These are phyloP conservation scores for Jackrogersella minutella DNA, from an alignment of 495 filamentous ascomycete species.

Conservation along the genomic window DNA sequence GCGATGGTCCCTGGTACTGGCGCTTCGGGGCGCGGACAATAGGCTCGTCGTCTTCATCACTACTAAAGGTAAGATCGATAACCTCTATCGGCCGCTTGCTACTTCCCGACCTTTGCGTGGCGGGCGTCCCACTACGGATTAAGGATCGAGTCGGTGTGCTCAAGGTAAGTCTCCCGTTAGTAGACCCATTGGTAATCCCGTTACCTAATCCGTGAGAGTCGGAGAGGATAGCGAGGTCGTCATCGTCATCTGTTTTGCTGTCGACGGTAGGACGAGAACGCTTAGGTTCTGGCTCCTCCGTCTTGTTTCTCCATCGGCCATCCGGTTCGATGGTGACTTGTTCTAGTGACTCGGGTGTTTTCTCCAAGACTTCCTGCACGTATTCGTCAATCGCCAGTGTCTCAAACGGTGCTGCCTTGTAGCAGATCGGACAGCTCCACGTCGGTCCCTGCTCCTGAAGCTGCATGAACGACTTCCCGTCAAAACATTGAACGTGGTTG, in stretches of 20 bases:
- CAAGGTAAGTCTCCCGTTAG: background rate
- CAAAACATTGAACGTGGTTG: constrained; percentile 93
- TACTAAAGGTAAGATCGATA: constrained; percentile 81
- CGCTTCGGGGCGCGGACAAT: constrained; percentile 65
- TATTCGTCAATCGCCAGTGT: constrained; percentile 91
- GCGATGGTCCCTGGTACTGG: constrained; percentile 39
- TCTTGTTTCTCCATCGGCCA: constrained; percentile 71
- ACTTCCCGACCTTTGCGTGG: constrained; percentile 52
- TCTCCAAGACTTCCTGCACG: constrained; percentile 81
- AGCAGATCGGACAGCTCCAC: constrained; percentile 93
- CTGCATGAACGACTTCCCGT: constrained; percentile 91
- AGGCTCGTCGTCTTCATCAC: constrained; percentile 76
- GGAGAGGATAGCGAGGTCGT: constrained; percentile 68
- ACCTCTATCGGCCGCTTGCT: constrained; percentile 73
- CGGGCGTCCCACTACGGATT: constrained; percentile 42
- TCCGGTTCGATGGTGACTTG: constrained; percentile 91
- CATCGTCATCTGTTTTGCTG: constrained; percentile 64
- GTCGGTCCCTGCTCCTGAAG: constrained; percentile 95
- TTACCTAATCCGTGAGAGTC: constrained; percentile 27
- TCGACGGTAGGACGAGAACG: constrained; percentile 42
- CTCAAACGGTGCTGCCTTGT: constrained; percentile 81
- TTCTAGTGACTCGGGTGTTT: constrained; percentile 72
- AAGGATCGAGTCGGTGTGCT: constrained; percentile 31
- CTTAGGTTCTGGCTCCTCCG: constrained; percentile 37
- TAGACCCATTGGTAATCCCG: constrained; percentile 18